Percentiles rank a stretch among this genome's conserved stretches.
Conservation (phyloP, 2,329 filamentous ascomycete species). For the Xylaria sp. region DNA sequence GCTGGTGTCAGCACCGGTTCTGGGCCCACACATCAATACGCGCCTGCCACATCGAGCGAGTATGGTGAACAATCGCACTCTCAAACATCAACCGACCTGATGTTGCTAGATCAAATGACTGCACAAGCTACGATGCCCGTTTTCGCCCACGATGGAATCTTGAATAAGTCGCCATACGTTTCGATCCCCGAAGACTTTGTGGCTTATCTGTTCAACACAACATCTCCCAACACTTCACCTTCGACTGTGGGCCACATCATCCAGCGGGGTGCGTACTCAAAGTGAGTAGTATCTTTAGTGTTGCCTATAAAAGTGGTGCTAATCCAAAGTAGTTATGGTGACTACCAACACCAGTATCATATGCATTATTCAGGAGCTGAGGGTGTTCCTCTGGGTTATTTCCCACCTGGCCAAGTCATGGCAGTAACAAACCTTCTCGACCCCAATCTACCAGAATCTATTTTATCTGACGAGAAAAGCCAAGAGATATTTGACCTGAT, state of each 20-base stretch:
- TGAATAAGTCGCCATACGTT: slow-evolving; percentile 81
- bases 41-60: slow-evolving; percentile 48
- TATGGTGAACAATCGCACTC: slow-evolving; percentile 52
- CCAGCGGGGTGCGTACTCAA: slow-evolving; percentile 52
- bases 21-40: slow-evolving; percentile 48
- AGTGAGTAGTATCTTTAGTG: slow-evolving; percentile 47
- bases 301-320: slow-evolving; percentile 17
- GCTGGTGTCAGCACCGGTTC: slow-evolving; percentile 44
- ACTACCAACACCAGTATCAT: slow-evolving; percentile 56
- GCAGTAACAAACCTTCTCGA: slow-evolving; percentile 86
- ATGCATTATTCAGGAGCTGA: slow-evolving; percentile 57
- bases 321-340: slow-evolving; percentile 54
- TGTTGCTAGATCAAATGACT: slow-evolving; percentile 66
- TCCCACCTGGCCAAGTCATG: slow-evolving; percentile 75
- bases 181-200: slow-evolving; percentile 88
- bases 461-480: slow-evolving; percentile 86
- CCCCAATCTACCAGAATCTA: slow-evolving; percentile 76
- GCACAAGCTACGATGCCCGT: slow-evolving; percentile 77
- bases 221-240: slow-evolving; percentile 58
- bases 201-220: slow-evolving; percentile 80
- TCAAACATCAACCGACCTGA: slow-evolving; percentile 58
- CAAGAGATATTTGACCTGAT: slow-evolving; percentile 84
- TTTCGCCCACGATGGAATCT: slow-evolving; percentile 79
- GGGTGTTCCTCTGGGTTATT: slow-evolving; percentile 57
- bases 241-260: slow-evolving; percentile 55